Evolutionary conservation across 805 yeast species (phyloP), one percentile per base, ranked within the genome.

Genomic region (Ogataea methylovora): DNA sequence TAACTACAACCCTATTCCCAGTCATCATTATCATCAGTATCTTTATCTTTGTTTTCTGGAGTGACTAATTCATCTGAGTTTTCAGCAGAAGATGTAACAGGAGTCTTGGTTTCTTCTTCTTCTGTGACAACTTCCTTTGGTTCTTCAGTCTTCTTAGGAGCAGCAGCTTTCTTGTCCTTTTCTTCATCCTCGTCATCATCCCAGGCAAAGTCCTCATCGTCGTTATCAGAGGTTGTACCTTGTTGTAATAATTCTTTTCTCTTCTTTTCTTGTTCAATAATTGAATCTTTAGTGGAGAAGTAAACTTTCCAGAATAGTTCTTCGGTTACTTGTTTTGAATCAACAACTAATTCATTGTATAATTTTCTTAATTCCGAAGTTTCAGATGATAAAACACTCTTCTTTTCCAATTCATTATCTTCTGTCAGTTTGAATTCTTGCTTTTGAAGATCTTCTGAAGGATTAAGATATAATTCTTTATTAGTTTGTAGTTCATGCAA

Each of bases 281-380:
- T 72, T 44, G 67, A 65, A 10, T 58, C 53, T 37, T 69, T 72
- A 48, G 70, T 62, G 35, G 60, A 64, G 56, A 75, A 81, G 57
- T 84, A 87, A 23, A 78, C 67, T 29, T 63, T 60, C 97, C 97
- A 88, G 55, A 88, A 88, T 30, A 63, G 63, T 18, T 69, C 61
- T 46, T 78, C 81, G 73, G 48, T 19, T 24, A 79, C 56, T 44
- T 69, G 54, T 14, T 10, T 14, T 6, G 27, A 28, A 7, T 67
- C 71, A 0, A 95, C 94, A 2, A 87, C 94, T 7, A 86, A 52
- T 20, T 61, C 59, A 36, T 74, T 71, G 74, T 76, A 74, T 26
- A 83, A 56, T 22, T 59, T 59, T 18, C 64, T 59, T 40, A 86
- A 67, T 17, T 74, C 70, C 4, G 73, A 65, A 43, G 75, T 69